phyloP scores from a whole-genome alignment of 345 rosid genomes.

The Gossypium anomalum region DNA sequence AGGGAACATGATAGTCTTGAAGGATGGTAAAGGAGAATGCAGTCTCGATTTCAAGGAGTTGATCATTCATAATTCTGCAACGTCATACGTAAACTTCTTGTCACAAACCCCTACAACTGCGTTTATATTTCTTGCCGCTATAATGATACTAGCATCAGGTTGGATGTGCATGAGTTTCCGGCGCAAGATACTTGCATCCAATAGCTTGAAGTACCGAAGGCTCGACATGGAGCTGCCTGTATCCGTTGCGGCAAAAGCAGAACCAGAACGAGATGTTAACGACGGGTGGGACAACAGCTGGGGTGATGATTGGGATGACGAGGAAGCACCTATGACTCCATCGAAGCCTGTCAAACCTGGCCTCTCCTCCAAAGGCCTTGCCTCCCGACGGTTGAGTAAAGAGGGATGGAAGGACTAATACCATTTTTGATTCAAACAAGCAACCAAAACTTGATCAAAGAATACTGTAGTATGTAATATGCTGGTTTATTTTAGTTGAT shows the following conservation, averaged over 20 bases:
- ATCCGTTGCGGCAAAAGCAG: constrained; percentile 27
- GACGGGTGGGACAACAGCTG: constrained; percentile 79
- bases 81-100: constrained; percentile 27
- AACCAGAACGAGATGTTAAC: constrained; percentile 26
- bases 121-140: constrained; percentile 30
- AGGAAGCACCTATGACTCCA: constrained; percentile 65
- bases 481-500: neutral
- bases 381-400: constrained; percentile 61
- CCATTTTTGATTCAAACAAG: neutral
- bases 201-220: constrained; percentile 48
- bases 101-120: constrained; percentile 19
- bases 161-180: constrained; percentile 39
- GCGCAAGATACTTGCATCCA: constrained; percentile 27
- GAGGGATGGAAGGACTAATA: constrained; percentile 79
- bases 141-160: constrained; percentile 41
- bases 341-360: constrained; percentile 61
- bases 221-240: constrained; percentile 61
- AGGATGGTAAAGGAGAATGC: constrained; percentile 49
- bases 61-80: constrained; percentile 31
- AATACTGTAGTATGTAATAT: neutral
- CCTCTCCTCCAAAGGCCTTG: constrained; percentile 68
- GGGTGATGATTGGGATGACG: constrained; percentile 74
- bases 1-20: constrained; percentile 36
- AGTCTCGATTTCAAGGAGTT: constrained; percentile 56
- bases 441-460: neutral